Base-by-base conservation (phyloP, 139 green algal species). In the Astrephomene gubernaculifera region DNA sequence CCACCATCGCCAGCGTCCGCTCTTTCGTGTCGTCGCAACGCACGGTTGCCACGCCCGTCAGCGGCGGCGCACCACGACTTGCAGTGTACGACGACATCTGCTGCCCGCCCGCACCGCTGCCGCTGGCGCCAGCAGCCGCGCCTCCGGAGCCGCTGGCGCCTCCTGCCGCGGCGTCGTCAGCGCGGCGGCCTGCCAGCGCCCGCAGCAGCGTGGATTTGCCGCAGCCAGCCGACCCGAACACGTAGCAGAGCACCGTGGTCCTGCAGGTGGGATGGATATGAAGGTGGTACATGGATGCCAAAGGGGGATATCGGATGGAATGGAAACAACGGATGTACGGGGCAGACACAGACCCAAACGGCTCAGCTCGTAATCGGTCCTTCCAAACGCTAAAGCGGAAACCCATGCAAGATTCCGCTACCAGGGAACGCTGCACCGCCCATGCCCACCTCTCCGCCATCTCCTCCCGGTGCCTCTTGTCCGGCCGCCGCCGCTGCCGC, bases 171-270 rank as follows among this genome's bases (percentile, higher is more conserved):
- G 45, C n/a, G 17, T 21, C 71, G 4, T 81, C 85, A 24, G 67
- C 53, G 21, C 68, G 70, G 12, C 65, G 83, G 21, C 88, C 88
- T 12, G 93, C 89, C 25, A 95, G 79, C 29, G 90, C 93, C 8
- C 90, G 80, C 81, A 96, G 65, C 29, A 95, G 69, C 3, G 90
- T 83, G 31, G 72, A 90, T 57, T 94, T 93, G 69, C 94, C 93
- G 38, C 87, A 49, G 10, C 90, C 91, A 4, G 70, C 82, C 2
- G 79, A 35, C 24, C 87, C 90, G 83, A 94, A 93, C 45, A 94
- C 83, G 41, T 81, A 87, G 68, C 88, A 92, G 31, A 89, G 87
- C n/a, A 86, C 65, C 70, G 88, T 79, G 45, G 70, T 87, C 44
- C 87, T 89, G 79, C 64, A 54, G 14, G 17, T n/a, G n/a, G n/a